phyloP scores from a whole-genome alignment of 768 basidiomycete species.

The Myochromella boudieri region DNA sequence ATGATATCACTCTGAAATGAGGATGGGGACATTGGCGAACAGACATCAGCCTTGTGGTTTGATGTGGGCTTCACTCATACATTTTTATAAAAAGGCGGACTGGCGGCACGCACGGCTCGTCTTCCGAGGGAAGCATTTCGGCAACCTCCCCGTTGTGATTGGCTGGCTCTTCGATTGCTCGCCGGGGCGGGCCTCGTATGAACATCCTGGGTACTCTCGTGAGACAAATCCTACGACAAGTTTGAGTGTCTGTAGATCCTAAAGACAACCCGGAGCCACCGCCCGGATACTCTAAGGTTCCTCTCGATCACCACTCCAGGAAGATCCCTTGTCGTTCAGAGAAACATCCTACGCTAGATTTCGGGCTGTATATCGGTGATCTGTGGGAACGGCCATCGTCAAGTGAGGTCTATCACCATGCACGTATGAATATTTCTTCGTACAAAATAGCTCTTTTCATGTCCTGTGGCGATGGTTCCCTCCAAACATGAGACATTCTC shows the following conservation, averaged over 20 bases:
- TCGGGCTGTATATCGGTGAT: neutral
- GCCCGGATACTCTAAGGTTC: neutral
- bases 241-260: neutral
- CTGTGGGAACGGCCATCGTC: neutral
- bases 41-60: neutral
- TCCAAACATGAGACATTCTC: slow-evolving; percentile 1
- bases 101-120: neutral
- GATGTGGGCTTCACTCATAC: neutral
- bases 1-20: neutral
- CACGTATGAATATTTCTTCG: neutral
- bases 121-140: neutral
- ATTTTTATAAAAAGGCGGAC: neutral
- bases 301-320: neutral
- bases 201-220: slow-evolving; percentile 3
- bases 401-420: neutral
- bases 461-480: neutral
- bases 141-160: slow-evolving; percentile 6
- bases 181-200: too few species aligned
- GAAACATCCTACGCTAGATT: neutral
- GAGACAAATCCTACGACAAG: slow-evolving; percentile 2
- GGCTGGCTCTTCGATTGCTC: too few species aligned
- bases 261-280: slow-evolving; percentile 1
- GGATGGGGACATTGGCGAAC: neutral
- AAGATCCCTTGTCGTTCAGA: neutral
- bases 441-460: neutral